These are phyloP conservation scores for Phoma herbarum DNA, from an alignment of 2,329 filamentous ascomycete genomes.

Conservation along the genomic window DNA sequence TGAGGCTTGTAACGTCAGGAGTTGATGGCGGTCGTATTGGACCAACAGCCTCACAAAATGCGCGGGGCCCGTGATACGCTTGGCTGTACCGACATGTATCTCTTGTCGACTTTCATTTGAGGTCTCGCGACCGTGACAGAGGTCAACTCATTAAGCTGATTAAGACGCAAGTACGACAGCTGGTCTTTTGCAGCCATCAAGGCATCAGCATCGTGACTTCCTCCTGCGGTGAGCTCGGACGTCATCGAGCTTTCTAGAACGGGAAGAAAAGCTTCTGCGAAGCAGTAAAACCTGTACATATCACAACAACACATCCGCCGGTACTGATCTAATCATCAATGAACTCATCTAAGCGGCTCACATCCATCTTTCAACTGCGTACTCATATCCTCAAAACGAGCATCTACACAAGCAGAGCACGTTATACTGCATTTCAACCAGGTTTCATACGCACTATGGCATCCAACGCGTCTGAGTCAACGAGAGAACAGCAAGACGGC, in stretches of 20 bases:
- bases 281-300: conserved; percentile 3
- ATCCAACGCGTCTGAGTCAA: conserved; percentile 1
- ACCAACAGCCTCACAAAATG: conserved; percentile 11
- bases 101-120: background rate
- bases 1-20: conserved; percentile 5
- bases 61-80: background rate
- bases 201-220: background rate
- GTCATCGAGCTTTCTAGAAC: conserved; percentile 21
- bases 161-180: no score
- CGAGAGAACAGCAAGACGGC: background rate
- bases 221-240: conserved; percentile 9
- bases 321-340: background rate
- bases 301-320: background rate
- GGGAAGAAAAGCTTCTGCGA: conserved; percentile 9
- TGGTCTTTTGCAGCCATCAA: background rate
- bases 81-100: background rate
- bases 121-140: no score
- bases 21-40: background rate
- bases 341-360: conserved; percentile 3
- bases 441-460: conserved; percentile 10
- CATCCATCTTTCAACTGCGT: background rate
- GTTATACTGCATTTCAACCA: background rate
- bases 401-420: background rate
- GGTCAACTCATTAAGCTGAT: no score
- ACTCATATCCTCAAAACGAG: background rate